phyloP scores from a whole-genome alignment of 192 early-diverging fungal genomes.

The Allomyces macrogynus region DNA sequence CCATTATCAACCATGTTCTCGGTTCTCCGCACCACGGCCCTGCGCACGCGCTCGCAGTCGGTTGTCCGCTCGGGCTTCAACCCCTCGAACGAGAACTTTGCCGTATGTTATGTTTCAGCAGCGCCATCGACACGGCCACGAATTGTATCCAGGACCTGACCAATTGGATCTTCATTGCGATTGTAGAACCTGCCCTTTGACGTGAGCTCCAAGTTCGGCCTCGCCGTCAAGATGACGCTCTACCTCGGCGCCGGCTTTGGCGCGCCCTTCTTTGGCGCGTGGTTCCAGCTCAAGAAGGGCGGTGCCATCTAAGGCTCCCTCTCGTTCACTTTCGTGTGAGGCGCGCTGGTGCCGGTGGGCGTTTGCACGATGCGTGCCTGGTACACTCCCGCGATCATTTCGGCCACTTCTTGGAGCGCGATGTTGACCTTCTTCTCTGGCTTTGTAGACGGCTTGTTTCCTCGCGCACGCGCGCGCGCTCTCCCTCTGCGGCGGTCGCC shows the following conservation, averaged over 20 bases:
- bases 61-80: neutral
- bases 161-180: no score
- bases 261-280: neutral
- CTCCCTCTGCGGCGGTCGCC: no score
- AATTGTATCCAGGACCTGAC: no score
- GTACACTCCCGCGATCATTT: neutral
- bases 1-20: neutral
- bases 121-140: no score
- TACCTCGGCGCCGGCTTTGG: neutral
- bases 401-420: neutral
- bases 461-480: neutral
- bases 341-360: no score
- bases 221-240: neutral
- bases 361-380: no score
- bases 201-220: neutral
- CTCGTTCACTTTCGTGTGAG: neutral
- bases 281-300: slow-evolving; percentile 1
- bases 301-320: neutral
- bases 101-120: neutral
- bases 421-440: no score
- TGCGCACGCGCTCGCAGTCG: neutral
- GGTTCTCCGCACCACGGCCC: neutral
- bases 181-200: neutral
- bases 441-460: no score
- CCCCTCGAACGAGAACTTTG: neutral